Evolutionary conservation across 192 early-diverging fungal species (phyloP).

Genomic region (Coemansia sp.): DNA sequence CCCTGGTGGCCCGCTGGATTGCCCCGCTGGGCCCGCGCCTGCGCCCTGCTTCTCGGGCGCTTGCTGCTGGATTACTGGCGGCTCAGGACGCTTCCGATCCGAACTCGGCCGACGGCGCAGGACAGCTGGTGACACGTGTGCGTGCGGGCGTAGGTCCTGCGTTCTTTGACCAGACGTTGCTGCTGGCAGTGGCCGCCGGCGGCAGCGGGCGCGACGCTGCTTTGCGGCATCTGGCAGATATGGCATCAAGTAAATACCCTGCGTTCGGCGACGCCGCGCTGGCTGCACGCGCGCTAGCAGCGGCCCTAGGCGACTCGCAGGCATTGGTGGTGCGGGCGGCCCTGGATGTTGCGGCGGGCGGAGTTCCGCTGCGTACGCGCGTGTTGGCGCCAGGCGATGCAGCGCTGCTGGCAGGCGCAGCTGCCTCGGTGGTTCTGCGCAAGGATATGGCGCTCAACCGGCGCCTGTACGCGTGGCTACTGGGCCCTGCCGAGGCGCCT

Average conservation of each 20-base stretch:
- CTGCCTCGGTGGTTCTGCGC: slow-evolving; percentile 71
- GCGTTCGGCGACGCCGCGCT: slow-evolving; percentile 62
- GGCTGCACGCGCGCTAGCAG: slow-evolving; percentile 70
- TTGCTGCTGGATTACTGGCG: slow-evolving; percentile 75
- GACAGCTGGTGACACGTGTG: slow-evolving; percentile 59
- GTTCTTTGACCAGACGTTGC: slow-evolving; percentile 80
- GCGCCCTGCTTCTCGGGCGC: slow-evolving; percentile 68
- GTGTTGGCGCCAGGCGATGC: slow-evolving; percentile 63
- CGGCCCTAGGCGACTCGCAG: slow-evolving; percentile 64
- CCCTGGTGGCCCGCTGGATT: slow-evolving; percentile 69
- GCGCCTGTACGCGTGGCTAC: slow-evolving; percentile 86
- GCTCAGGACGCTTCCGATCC: slow-evolving; percentile 84
- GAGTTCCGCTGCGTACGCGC: slow-evolving; percentile 28
- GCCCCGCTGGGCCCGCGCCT: slow-evolving; percentile 65
- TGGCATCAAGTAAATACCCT: too few species aligned
- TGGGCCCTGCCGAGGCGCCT: slow-evolving; percentile 52
- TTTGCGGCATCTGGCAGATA: slow-evolving; percentile 68
- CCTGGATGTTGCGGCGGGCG: slow-evolving; percentile 71
- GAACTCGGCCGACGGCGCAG: slow-evolving; percentile 74
- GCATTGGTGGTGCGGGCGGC: slow-evolving; percentile 77
- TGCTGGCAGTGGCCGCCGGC: slow-evolving; percentile 70
- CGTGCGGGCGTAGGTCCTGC: slow-evolving; percentile 56
- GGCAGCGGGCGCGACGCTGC: slow-evolving; percentile 63
- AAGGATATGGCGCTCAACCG: slow-evolving; percentile 94
- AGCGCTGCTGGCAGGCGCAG: slow-evolving; percentile 61